Conservation (phyloP, 345 rosid species). For the Eucalyptus tenuipes region DNA sequence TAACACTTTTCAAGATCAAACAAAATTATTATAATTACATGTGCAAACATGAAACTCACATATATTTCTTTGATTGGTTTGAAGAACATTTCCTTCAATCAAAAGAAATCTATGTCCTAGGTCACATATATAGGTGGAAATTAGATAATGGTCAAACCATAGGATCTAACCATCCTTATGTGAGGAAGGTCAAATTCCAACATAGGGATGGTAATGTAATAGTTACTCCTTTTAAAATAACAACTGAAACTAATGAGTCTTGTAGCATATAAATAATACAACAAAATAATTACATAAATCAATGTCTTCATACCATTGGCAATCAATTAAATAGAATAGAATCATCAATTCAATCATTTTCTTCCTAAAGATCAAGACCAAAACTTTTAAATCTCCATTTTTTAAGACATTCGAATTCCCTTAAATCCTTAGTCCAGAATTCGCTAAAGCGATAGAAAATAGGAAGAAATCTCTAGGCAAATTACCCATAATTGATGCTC, state of each 20-base stretch:
- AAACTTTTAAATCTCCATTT: not conserved
- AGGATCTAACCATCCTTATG: too few relatives aligned
- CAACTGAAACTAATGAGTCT: not conserved
- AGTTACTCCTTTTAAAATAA: not conserved
- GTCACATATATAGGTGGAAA: too few relatives aligned
- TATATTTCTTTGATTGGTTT: too few relatives aligned
- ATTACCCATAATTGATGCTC: not conserved
- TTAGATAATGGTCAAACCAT: too few relatives aligned
- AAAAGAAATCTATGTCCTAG: too few relatives aligned
- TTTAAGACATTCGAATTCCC: not conserved
- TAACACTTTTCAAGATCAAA: not conserved
- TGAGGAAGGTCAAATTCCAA: too few relatives aligned
- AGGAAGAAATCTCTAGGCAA: not conserved
- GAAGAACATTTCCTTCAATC: too few relatives aligned
- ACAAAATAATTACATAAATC: not conserved
- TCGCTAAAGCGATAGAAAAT: not conserved
- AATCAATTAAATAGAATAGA: not conserved
- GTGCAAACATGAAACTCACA: not conserved
- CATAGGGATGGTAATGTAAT: too few relatives aligned
- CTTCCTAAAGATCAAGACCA: not conserved
- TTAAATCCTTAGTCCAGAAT: not conserved
- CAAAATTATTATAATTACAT: not conserved
- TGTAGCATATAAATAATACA: too few relatives aligned
- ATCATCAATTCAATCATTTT: not conserved
- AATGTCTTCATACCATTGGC: not conserved